These are phyloP conservation scores for Verticillium zaregamsianum DNA, from an alignment of 2,329 filamentous ascomycete genomes.

Conservation along the genomic window DNA sequence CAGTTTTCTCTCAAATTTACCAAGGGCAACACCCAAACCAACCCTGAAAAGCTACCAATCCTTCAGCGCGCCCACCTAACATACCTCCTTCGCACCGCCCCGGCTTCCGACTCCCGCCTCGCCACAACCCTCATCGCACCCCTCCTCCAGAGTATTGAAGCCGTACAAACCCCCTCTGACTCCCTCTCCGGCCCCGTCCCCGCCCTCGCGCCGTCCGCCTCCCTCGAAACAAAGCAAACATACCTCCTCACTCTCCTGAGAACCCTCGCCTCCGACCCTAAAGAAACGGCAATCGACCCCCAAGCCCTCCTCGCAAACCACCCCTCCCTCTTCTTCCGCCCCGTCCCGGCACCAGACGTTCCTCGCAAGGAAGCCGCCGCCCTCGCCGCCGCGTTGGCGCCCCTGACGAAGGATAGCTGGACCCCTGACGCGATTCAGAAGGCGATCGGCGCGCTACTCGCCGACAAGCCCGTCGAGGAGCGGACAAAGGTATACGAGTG, in stretches of 20 bases:
- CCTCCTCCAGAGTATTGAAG: conserved; percentile 7
- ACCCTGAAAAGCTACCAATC: conserved; percentile 73
- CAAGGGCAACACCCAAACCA: conserved; percentile 81
- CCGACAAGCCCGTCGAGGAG: not conserved
- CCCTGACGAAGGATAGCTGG: conserved; percentile 5
- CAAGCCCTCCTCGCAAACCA: conserved; percentile 8
- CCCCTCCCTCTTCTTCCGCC: conserved; percentile 13
- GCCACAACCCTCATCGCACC: conserved; percentile 9
- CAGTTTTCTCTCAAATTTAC: conserved; percentile 86
- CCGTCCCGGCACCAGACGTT: conserved; percentile 1
- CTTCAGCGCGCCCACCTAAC: conserved; percentile 66
- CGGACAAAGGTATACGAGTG: conserved; percentile 6
- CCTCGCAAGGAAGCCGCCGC: not conserved
- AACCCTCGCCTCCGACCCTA: conserved; percentile 9
- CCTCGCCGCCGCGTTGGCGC: not conserved
- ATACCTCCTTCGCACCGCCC: conserved; percentile 21
- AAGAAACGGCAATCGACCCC: conserved; percentile 8
- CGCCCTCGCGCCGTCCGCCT: conserved; percentile 1
- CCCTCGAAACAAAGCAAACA: not conserved
- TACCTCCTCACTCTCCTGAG: conserved; percentile 10
- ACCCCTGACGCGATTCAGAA: conserved; percentile 6
- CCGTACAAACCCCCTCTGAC: not conserved
- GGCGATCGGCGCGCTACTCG: conserved; percentile 5
- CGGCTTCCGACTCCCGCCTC: conserved; percentile 7
- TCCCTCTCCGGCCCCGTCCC: not conserved